phyloP scores from a whole-genome alignment of 352 stramenopile genomes.

The Phytopythium ostracodes region DNA sequence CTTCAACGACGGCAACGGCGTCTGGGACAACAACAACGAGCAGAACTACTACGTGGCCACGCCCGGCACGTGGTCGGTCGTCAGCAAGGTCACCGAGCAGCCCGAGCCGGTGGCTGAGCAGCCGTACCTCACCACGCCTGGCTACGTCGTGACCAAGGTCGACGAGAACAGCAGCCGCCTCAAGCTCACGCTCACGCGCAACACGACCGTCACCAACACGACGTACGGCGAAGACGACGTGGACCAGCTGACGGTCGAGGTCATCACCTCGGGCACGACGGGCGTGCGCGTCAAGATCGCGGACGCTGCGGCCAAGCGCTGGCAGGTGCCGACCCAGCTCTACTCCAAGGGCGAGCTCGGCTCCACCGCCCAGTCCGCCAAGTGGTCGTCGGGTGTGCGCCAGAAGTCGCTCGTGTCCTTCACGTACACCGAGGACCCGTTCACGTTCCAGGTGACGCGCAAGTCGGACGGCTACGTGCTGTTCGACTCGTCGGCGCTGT shows the following conservation, averaged over 20 bases:
- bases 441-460: slow-evolving; percentile 33
- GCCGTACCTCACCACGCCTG: slow-evolving; percentile 4
- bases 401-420: slow-evolving; percentile 12
- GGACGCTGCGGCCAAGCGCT: slow-evolving; percentile 16
- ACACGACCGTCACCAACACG: slow-evolving; percentile 4
- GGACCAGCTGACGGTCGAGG: slow-evolving; percentile 36
- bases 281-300: slow-evolving; percentile 22
- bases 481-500: slow-evolving; percentile 35
- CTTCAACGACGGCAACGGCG: slow-evolving; percentile 40
- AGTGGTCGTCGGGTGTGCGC: slow-evolving; percentile 1
- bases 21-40: slow-evolving; percentile 44
- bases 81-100: slow-evolving; percentile 26
- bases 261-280: slow-evolving; percentile 16
- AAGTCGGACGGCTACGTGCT: slow-evolving; percentile 34
- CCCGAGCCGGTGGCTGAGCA: slow-evolving; percentile 6
- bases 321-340: slow-evolving; percentile 22
- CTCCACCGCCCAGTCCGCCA: slow-evolving; percentile 1
- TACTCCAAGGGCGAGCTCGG: slow-evolving; percentile 19
- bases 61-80: slow-evolving; percentile 31
- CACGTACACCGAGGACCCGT: slow-evolving; percentile 34
- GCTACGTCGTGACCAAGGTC: slow-evolving; percentile 5
- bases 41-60: slow-evolving; percentile 35
- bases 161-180: slow-evolving; percentile 3
- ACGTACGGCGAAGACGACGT: slow-evolving; percentile 30
- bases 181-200: slow-evolving; percentile 3